Evolutionary conservation across 2,329 filamentous ascomycete species (phyloP), one percentile per base, ranked within the genome.

Genomic region (Blastomyces emzantsi): DNA sequence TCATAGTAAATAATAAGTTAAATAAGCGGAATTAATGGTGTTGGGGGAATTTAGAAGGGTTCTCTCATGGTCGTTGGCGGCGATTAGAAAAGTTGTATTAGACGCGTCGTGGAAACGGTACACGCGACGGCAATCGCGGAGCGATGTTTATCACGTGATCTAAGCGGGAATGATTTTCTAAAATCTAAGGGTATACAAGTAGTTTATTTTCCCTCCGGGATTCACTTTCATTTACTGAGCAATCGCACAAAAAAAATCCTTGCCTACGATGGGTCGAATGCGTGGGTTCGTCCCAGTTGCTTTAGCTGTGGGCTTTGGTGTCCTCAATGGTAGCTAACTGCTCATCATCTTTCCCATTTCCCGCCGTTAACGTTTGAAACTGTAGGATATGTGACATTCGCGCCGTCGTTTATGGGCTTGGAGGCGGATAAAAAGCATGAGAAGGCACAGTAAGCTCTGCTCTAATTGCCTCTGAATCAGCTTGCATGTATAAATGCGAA

Each of bases 331-430:
- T 77, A 62, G 55, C 36, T 59, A 15, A 2, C 6, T 41, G 7
- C 43, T 51, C 25, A 36, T 8, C 3, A 5, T 33, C 39, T 43
- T 30, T 25, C n/a, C 2, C 22, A 33, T 49, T 7, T n/a, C n/a
- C 30, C 6, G 9, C 60, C 13, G 19, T 30, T 52, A 56, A 36
- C 45, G 33, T 51, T 57, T 47, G 64, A 56, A 62, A 39, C 56
- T 62, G 36, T 65, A 79, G 76, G 76, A 55, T 78, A 78, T 68
- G 76, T 77, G 66, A 75, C 73, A 61, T 78, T 79, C 70, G 73
- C 78, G 60, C 77, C 76, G 30, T 71, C 74, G 36, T 72, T 78
- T 54, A 69, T 73, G 56, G 69, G 76, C 56, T 66, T 76, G 47
- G 71, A 75, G n/a, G 61, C 65, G 51, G 73, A 76, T 55, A 73